phyloP scores from a whole-genome alignment of 805 yeast genomes.

The Zygosaccharomyces bailii region DNA sequence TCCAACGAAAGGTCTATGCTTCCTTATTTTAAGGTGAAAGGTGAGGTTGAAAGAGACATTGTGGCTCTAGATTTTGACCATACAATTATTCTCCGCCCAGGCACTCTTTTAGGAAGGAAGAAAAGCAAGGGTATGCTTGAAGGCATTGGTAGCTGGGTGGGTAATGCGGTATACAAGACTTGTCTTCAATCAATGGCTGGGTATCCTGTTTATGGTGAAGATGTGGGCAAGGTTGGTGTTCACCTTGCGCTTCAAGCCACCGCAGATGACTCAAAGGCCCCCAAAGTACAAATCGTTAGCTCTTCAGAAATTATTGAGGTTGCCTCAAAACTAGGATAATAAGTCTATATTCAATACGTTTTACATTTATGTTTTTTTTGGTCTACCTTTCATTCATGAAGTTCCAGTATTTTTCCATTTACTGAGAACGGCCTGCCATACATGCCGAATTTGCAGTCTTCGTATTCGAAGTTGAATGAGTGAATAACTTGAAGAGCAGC shows the following conservation, averaged over 20 bases:
- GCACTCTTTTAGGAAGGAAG: constrained; percentile 63
- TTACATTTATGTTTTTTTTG: not conserved
- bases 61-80: constrained; percentile 60
- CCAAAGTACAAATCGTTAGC: constrained; percentile 32
- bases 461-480: not conserved
- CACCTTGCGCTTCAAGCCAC: constrained; percentile 37
- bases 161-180: constrained; percentile 36
- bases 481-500: not conserved
- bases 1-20: constrained; percentile 57
- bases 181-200: constrained; percentile 32
- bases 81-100: constrained; percentile 76
- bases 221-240: constrained; percentile 59
- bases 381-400: too few relatives aligned
- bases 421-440: not conserved
- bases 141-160: constrained; percentile 34
- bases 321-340: constrained; percentile 12
- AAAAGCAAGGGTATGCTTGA: constrained; percentile 40
- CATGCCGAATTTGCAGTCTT: not conserved
- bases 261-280: constrained; percentile 10
- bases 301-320: constrained; percentile 32
- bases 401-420: not conserved
- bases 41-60: constrained; percentile 69
- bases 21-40: constrained; percentile 66
- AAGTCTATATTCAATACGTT: not conserved
- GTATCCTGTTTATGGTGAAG: constrained; percentile 60